phyloP scores from a whole-genome alignment of 2,329 filamentous ascomycete species.

The Fusarium tuaranense region DNA sequence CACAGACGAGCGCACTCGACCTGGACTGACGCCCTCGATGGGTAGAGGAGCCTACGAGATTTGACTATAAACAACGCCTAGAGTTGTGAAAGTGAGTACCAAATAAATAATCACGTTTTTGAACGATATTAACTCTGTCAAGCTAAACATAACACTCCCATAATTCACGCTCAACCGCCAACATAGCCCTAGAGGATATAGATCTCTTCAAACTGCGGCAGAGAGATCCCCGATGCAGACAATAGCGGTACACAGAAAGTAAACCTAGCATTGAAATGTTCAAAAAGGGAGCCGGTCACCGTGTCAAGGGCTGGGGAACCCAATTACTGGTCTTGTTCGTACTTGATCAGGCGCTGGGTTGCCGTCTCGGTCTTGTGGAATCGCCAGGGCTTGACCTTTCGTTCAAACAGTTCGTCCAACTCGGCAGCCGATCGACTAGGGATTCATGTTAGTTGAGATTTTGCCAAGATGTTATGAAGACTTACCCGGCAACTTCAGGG shows the following conservation, averaged over 20 bases:
- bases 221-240: background rate
- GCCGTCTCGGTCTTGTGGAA: conserved; percentile 18
- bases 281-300: background rate
- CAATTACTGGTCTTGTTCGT: background rate
- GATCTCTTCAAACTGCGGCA: background rate
- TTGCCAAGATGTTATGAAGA: background rate
- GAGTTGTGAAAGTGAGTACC: no score
- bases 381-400: conserved; percentile 18
- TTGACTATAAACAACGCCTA: no score
- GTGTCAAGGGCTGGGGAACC: background rate
- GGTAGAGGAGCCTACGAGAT: no score
- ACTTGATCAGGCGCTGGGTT: conserved; percentile 3
- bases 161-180: no score
- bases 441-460: background rate
- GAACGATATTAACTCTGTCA: no score
- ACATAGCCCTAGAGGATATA: background rate
- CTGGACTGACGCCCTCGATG: no score
- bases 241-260: background rate
- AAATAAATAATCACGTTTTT: no score
- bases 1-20: no score
- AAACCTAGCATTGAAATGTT: background rate
- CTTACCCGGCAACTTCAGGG: background rate
- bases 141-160: no score
- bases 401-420: conserved; percentile 44
- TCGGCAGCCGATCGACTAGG: background rate